Base-by-base conservation (phyloP, 2,329 filamentous ascomycete genomes). In the Phyllosticta capitalensis region DNA sequence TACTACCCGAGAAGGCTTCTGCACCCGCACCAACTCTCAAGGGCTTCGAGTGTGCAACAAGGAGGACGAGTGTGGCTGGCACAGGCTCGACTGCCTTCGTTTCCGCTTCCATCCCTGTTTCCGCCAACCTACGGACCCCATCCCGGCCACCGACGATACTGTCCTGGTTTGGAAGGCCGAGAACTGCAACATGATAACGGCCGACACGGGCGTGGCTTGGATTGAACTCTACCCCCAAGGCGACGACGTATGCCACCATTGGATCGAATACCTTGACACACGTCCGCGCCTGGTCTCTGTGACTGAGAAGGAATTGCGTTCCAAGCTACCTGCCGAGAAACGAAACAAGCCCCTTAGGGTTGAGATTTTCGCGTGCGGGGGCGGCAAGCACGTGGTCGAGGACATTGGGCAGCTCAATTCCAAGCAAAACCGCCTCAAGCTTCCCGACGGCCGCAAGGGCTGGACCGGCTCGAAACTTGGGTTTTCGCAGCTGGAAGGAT, bases 31-130 rank as follows among this genome's bases (percentile, higher is more conserved):
- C 1, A 90, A 90, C 69, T 86, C 87, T 51, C 90, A 89, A 66
- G 92, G 92, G 2, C 74, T 82, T 61, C 87, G 88, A 3, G 74
- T 90, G 6, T 88, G 91, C 50, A 72, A 87, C 51, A 84, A 83
- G 30, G 82, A 85, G 53, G 90, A 96, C 65, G 94, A 97, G 74
- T 96, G 92, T 71, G 81, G 79, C 24, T 97, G 92, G 92, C 92
- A 96, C 73, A 83, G 92, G 61, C 81, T 97, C 6, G 94, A 97
- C 72, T 85, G 85, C 58, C 79, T 99, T 56, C 88, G 91, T 48
- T 96, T 96, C 76, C 86, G 91, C 64, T 88, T 86, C 65, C 94
- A 99, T 69, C 90, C 92, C 3, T 91, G 89, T 71, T 97, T 99
- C 78, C 82, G 86, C 58, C 81, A 95, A 56, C 90, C 92, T 0